These are phyloP conservation scores for Exophiala mesophila DNA, from an alignment of 2,329 filamentous ascomycete genomes.

Conservation along the genomic window DNA sequence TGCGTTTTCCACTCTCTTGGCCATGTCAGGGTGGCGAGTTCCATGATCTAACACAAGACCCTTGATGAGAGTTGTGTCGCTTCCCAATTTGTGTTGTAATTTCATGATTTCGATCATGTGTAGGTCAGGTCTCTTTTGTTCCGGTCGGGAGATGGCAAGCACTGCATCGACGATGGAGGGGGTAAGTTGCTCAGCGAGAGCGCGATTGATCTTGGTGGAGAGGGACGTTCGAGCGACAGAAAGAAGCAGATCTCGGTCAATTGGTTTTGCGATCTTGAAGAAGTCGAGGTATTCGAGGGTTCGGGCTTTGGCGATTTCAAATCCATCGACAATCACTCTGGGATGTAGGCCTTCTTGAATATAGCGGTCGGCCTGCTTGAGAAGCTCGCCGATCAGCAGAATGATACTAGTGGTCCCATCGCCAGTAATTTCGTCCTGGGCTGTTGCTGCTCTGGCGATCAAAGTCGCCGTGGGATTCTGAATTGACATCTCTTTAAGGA, in stretches of 20 bases:
- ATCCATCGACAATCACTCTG: slow-evolving; percentile 93
- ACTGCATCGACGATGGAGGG: slow-evolving; percentile 96
- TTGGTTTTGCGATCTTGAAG: slow-evolving; percentile 83
- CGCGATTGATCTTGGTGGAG: slow-evolving; percentile 87
- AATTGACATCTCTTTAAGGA: slow-evolving; percentile 61
- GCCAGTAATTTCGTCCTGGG: slow-evolving; percentile 96
- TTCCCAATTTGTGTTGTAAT: slow-evolving; percentile 96
- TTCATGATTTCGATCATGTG: slow-evolving; percentile 99
- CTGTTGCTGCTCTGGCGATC: slow-evolving; percentile 79
- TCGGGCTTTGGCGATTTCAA: slow-evolving; percentile 93
- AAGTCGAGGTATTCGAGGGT: slow-evolving; percentile 89
- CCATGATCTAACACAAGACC: slow-evolving; percentile 93
- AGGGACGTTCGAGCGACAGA: slow-evolving; percentile 92
- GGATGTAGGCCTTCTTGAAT: slow-evolving; percentile 97
- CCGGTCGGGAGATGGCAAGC: slow-evolving; percentile 83
- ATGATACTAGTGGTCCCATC: slow-evolving; percentile 98
- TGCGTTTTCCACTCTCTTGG: slow-evolving; percentile 91
- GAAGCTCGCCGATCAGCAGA: slow-evolving; percentile 85
- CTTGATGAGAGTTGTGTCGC: slow-evolving; percentile 92
- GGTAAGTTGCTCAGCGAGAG: slow-evolving; percentile 83
- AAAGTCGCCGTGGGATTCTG: slow-evolving; percentile 73
- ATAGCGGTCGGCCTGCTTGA: slow-evolving; percentile 96
- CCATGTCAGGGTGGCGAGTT: slow-evolving; percentile 96
- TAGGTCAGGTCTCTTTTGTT: slow-evolving; percentile 87
- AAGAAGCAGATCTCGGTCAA: slow-evolving; percentile 89